phyloP scores from a whole-genome alignment of 2,329 filamentous ascomycete species.

The Neofusicoccum cordaticola region DNA sequence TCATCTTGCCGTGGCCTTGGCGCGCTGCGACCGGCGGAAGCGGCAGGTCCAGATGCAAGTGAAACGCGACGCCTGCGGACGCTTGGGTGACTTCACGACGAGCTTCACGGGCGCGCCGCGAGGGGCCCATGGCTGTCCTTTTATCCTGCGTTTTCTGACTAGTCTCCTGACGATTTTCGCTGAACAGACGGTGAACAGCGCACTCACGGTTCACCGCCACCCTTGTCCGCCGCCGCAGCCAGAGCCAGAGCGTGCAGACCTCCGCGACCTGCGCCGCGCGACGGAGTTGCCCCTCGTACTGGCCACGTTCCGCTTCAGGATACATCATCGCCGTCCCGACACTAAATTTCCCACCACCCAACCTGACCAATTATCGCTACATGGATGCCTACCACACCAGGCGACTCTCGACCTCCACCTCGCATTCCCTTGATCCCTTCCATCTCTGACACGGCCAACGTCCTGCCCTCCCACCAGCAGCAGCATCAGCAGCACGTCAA shows the following conservation, averaged over 20 bases:
- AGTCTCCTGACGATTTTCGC: neutral
- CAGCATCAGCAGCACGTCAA: conserved; percentile 21
- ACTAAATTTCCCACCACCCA: neutral
- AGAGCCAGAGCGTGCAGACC: neutral
- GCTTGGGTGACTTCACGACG: neutral
- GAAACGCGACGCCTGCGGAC: conserved; percentile 6
- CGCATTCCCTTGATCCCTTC: conserved; percentile 28
- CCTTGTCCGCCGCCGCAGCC: conserved; percentile 1
- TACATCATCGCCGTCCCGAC: conserved; percentile 11
- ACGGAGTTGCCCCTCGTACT: conserved; percentile 10
- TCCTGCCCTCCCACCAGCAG: conserved; percentile 21
- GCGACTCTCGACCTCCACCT: conserved; percentile 33
- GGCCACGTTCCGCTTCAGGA: conserved; percentile 18
- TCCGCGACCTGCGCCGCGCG: neutral
- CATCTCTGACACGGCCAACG: conserved; percentile 22
- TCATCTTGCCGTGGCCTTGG: conserved; percentile 6
- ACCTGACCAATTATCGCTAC: conserved; percentile 19
- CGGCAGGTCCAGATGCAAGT: conserved; percentile 2
- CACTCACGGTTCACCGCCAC: conserved; percentile 11
- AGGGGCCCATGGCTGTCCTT: conserved; percentile 1
- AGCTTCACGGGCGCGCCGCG: neutral
- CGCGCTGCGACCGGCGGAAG: conserved; percentile 8
- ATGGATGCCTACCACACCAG: conserved; percentile 44
- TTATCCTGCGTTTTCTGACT: neutral
- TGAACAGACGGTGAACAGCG: conserved; percentile 14